Evolutionary conservation across 495 filamentous ascomycete genomes (phyloP).

Genomic region (Aspergillus homomorphus): DNA sequence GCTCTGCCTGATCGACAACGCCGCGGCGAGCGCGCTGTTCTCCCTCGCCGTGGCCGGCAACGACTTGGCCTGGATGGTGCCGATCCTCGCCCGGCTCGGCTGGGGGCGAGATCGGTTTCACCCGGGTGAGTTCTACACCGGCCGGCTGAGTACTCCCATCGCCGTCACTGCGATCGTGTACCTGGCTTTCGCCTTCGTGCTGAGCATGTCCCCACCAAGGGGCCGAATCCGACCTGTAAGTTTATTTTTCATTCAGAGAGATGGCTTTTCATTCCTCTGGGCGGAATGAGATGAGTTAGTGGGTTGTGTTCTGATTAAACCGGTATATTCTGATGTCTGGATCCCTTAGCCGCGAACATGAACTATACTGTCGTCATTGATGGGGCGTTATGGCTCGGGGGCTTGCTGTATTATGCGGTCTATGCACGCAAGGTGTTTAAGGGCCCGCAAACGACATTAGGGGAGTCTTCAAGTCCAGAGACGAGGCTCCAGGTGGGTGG

Average conservation of each 20-base stretch:
- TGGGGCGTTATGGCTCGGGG: conserved; percentile 57
- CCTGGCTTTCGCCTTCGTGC: conserved; percentile 52
- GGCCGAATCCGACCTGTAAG: conserved; percentile 52
- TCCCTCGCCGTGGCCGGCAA: conserved; percentile 61
- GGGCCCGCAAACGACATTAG: conserved; percentile 65
- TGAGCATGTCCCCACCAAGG: conserved; percentile 60
- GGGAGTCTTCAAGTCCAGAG: conserved; percentile 11
- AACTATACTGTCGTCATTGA: conserved; percentile 68
- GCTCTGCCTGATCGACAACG: conserved; percentile 55
- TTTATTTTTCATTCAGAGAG: conserved; percentile 10
- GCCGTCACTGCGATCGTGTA: conserved; percentile 53
- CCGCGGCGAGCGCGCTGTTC: conserved; percentile 59
- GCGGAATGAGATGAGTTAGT: no score
- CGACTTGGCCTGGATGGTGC: conserved; percentile 60
- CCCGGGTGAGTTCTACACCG: conserved; percentile 63
- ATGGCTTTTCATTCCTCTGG: background rate
- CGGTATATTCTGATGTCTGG: background rate
- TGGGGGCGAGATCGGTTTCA: conserved; percentile 62
- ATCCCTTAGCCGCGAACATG: conserved; percentile 47
- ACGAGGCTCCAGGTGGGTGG: conserved; percentile 2
- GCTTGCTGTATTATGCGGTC: conserved; percentile 60
- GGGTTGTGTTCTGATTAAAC: background rate
- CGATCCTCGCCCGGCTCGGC: conserved; percentile 59
- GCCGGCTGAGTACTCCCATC: conserved; percentile 50
- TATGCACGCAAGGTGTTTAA: conserved; percentile 69